Percentiles rank a stretch among this genome's conserved stretches.
Conservation (phyloP, 495 filamentous ascomycete genomes). For the Penicillium cosmopolitanum region DNA sequence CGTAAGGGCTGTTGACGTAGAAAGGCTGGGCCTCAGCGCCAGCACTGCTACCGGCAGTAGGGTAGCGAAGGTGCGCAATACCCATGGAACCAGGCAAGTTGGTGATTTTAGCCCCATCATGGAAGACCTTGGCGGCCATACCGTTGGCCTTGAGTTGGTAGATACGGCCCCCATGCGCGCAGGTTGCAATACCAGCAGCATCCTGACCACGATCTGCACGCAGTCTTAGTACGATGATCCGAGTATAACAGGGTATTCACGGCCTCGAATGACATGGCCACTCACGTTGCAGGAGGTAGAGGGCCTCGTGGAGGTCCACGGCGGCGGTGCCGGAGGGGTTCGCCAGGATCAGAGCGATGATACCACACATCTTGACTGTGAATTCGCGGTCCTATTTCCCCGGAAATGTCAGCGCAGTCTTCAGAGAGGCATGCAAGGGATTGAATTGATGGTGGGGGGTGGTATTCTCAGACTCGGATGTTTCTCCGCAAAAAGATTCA, state of each 20-base stretch:
- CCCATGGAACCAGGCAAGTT: slow-evolving; percentile 91
- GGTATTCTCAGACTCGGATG: slow-evolving; percentile 41
- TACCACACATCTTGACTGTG: slow-evolving; percentile 74
- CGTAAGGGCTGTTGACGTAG: slow-evolving; percentile 92
- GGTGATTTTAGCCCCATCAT: slow-evolving; percentile 70
- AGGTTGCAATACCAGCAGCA: slow-evolving; percentile 85
- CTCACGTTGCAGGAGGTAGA: slow-evolving; percentile 81
- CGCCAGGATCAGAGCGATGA: slow-evolving; percentile 79
- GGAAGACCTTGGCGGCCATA: slow-evolving; percentile 87
- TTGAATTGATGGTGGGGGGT: slow-evolving; percentile 20
- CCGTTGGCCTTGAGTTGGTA: slow-evolving; percentile 93
- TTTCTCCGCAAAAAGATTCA: slow-evolving; percentile 50
- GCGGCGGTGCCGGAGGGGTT: slow-evolving; percentile 67
- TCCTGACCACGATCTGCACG: slow-evolving; percentile 73
- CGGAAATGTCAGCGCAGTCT: background rate
- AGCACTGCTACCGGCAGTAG: slow-evolving; percentile 85
- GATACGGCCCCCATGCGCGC: slow-evolving; percentile 75
- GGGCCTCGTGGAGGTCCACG: slow-evolving; percentile 83
- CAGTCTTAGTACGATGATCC: slow-evolving; percentile 20
- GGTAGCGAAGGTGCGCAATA: slow-evolving; percentile 86
- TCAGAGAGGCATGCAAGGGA: background rate
- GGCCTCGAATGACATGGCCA: slow-evolving; percentile 15
- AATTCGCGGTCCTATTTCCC: background rate
- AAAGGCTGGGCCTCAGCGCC: slow-evolving; percentile 68
- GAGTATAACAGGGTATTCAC: background rate